Conservation (phyloP, 768 basidiomycete genomes). For the Lactarius evosmus region DNA sequence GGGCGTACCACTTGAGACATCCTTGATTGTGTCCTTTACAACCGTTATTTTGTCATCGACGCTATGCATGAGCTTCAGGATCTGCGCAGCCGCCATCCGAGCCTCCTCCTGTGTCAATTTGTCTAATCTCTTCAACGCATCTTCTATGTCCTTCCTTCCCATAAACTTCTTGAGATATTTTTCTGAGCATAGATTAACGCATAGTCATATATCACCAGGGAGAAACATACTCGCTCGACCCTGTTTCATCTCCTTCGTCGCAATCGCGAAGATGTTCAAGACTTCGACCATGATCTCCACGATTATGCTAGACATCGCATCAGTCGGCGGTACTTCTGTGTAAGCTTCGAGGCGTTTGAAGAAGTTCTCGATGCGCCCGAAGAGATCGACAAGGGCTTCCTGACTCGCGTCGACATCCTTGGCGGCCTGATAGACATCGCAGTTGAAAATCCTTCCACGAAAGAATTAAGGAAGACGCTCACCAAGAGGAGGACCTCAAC, state of each 20-base stretch:
- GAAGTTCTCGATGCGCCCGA: neutral
- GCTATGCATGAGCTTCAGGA: too few relatives aligned
- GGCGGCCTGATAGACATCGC: neutral
- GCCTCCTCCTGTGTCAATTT: too few relatives aligned
- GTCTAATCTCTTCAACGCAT: neutral
- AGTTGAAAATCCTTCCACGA: neutral
- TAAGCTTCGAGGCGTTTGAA: neutral
- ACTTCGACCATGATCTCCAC: neutral
- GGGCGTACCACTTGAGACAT: too few relatives aligned
- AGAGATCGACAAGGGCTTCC: neutral
- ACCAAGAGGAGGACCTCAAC: too few relatives aligned
- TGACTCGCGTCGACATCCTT: neutral
- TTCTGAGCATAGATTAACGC: neutral
- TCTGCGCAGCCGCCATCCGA: too few relatives aligned
- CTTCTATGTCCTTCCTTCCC: neutral
- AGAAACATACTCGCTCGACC: neutral
- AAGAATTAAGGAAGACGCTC: neutral
- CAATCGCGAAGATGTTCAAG: neutral
- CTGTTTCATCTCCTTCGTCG: neutral
- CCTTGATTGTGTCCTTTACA: too few relatives aligned
- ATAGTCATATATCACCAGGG: accelerated
- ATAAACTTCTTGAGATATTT: neutral
- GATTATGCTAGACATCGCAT: neutral
- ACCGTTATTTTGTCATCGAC: too few relatives aligned
- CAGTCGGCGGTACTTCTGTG: neutral